Conservation (phyloP, 371 early-diverging fungal genomes). For the Vairimorpha apis region DNA sequence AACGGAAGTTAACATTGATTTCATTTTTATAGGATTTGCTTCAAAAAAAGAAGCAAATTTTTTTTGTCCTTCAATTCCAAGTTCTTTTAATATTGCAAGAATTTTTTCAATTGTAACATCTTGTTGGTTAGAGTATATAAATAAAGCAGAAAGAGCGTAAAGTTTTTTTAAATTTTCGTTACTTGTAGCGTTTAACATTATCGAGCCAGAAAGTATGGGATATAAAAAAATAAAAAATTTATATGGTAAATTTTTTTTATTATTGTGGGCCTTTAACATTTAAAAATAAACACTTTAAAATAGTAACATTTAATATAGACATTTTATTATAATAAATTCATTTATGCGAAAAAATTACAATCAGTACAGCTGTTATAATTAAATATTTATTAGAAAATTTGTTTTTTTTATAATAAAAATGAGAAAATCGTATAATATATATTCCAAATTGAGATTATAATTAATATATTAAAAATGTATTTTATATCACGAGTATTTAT, state of each 20-base stretch:
- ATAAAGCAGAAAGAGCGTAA: slow-evolving; percentile 51
- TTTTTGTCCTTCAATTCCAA: slow-evolving; percentile 29
- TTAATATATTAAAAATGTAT: no score
- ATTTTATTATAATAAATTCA: not conserved
- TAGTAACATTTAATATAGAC: not conserved
- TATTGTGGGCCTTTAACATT: not conserved
- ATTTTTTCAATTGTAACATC: slow-evolving; percentile 53
- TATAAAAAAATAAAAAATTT: slow-evolving; percentile 3
- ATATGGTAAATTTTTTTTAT: not conserved
- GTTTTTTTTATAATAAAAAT: no score
- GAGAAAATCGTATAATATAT: no score
- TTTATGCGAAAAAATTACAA: not conserved
- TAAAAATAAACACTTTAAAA: not conserved
- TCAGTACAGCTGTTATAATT: not conserved
- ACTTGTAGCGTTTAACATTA: slow-evolving; percentile 48
- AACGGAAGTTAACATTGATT: slow-evolving; percentile 25
- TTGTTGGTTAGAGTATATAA: slow-evolving; percentile 42
- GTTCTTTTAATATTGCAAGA: slow-evolving; percentile 35
- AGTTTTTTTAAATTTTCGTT: slow-evolving; percentile 34
- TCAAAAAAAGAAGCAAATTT: slow-evolving; percentile 48
- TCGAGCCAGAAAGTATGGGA: slow-evolving; percentile 25
- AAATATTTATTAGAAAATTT: not conserved
- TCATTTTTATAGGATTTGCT: slow-evolving; percentile 30
- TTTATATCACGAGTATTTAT: no score
- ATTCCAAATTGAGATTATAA: no score